Percentiles rank a stretch among this genome's conserved stretches.
phyloP scores from a whole-genome alignment of 176 grass and related monocot genomes.

The Hsuehochloa calcarea region DNA sequence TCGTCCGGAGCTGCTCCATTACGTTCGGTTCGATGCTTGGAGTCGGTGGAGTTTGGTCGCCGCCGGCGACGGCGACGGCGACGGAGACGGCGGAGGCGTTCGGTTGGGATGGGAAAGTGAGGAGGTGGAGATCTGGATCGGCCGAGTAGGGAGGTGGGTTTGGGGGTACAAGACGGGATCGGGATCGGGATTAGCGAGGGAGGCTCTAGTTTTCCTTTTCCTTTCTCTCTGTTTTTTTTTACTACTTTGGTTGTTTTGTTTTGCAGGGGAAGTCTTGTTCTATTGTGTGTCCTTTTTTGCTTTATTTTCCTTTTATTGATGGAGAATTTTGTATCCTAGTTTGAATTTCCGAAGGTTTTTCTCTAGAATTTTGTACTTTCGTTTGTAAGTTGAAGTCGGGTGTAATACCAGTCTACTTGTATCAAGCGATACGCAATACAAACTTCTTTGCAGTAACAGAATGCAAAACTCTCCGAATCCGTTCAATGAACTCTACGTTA shows the following conservation, averaged over 20 bases:
- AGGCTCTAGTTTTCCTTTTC: background rate
- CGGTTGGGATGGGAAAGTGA: constrained; percentile 10
- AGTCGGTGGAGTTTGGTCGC: background rate
- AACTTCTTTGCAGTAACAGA: background rate
- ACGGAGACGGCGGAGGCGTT: background rate
- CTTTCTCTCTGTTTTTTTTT: background rate
- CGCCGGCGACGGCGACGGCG: constrained; percentile 29
- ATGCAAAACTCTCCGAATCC: background rate
- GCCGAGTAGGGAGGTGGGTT: constrained; percentile 35
- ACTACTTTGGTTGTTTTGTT: constrained; percentile 2
- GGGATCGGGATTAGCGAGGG: constrained; percentile 22
- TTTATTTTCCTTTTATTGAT: background rate
- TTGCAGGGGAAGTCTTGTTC: background rate
- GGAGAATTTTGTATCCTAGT: background rate
- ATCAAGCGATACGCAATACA: background rate
- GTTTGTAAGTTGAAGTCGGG: background rate
- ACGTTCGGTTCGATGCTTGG: background rate
- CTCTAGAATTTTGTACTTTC: background rate
- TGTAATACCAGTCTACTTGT: background rate
- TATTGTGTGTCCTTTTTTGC: background rate
- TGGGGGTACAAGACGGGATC: constrained; percentile 25
- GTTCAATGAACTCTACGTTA: background rate
- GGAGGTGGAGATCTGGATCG: constrained; percentile 64
- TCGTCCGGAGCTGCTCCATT: constrained; percentile 98
- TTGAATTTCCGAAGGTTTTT: background rate